Conservation (phyloP, 345 rosid genomes). For the Iberis pinnata region DNA sequence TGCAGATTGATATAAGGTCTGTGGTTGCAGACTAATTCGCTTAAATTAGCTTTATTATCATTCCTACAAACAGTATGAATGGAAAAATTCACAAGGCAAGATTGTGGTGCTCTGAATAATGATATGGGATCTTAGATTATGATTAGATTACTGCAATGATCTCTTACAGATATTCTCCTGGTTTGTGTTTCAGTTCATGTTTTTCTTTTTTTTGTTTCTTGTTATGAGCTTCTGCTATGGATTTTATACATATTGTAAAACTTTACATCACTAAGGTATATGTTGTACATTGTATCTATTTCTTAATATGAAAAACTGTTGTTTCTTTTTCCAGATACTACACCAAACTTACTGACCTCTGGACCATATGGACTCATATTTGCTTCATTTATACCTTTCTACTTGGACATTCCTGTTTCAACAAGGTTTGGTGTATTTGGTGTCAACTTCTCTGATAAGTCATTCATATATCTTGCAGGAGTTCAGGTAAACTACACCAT, state of each 20-base stretch:
- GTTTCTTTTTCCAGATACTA: slow-evolving; percentile 48
- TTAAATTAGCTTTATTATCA: not conserved
- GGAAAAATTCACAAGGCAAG: not conserved
- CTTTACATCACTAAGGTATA: not conserved
- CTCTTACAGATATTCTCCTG: too few relatives aligned
- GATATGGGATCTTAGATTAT: too few relatives aligned
- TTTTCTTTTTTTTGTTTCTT: too few relatives aligned
- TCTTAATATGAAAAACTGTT: too few relatives aligned
- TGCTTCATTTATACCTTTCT: slow-evolving; percentile 88
- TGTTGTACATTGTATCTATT: too few relatives aligned
- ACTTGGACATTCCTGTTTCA: slow-evolving; percentile 89
- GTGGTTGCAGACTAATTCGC: slow-evolving; percentile 3
- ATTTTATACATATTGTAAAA: not conserved
- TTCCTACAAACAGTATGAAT: not conserved
- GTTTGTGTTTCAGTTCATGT: too few relatives aligned
- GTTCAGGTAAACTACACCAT: slow-evolving; percentile 52
- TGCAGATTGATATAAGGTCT: not conserved
- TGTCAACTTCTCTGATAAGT: slow-evolving; percentile 74
- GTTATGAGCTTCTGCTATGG: slow-evolving; percentile 3
- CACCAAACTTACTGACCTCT: slow-evolving; percentile 50
- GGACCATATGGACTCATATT: slow-evolving; percentile 96
- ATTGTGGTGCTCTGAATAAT: slow-evolving; percentile 4
- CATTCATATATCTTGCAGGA: slow-evolving; percentile 94
- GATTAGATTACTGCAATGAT: too few relatives aligned
- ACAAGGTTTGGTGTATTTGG: slow-evolving; percentile 70